Evolutionary conservation across 2,329 filamentous ascomycete species (phyloP).

Genomic region (Emericellopsis atlantica): DNA sequence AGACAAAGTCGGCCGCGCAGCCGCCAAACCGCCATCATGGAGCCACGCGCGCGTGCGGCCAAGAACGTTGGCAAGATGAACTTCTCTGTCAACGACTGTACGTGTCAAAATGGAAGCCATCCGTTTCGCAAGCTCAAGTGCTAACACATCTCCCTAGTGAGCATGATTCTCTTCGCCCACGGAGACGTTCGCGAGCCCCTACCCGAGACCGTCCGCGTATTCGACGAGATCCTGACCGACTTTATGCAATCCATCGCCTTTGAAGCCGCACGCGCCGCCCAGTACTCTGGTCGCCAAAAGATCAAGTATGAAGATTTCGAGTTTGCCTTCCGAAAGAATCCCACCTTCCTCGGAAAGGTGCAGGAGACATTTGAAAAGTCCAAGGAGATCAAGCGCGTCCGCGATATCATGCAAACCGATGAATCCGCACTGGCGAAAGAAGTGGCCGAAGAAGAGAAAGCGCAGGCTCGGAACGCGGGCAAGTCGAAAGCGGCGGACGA

Average conservation of each 20-base stretch:
- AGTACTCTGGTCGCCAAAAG: conserved; percentile 82
- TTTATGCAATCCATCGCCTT: conserved; percentile 93
- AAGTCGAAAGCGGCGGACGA: conserved; percentile 21
- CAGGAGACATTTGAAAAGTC: conserved; percentile 84
- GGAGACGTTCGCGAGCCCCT: conserved; percentile 70
- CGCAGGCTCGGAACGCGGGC: conserved; percentile 6
- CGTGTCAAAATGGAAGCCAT: conserved; percentile 12
- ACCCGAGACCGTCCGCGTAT: conserved; percentile 69
- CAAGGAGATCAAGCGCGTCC: conserved; percentile 69
- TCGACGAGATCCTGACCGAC: conserved; percentile 94
- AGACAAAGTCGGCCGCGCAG: not conserved
- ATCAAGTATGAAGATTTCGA: conserved; percentile 98
- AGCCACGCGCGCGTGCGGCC: conserved; percentile 64
- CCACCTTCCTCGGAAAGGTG: conserved; percentile 75
- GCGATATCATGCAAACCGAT: conserved; percentile 34
- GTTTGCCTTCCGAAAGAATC: conserved; percentile 80
- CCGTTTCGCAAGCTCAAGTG: not conserved
- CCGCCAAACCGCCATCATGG: conserved; percentile 36
- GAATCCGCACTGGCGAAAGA: conserved; percentile 20
- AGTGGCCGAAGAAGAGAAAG: conserved; percentile 28
- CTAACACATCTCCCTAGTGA: conserved; percentile 33
- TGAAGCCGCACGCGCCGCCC: conserved; percentile 73
- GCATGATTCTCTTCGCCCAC: conserved; percentile 65
- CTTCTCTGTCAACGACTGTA: conserved; percentile 61
- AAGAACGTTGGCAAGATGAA: conserved; percentile 78